phyloP scores from a whole-genome alignment of 768 basidiomycete genomes.

The Daedalea quercina region DNA sequence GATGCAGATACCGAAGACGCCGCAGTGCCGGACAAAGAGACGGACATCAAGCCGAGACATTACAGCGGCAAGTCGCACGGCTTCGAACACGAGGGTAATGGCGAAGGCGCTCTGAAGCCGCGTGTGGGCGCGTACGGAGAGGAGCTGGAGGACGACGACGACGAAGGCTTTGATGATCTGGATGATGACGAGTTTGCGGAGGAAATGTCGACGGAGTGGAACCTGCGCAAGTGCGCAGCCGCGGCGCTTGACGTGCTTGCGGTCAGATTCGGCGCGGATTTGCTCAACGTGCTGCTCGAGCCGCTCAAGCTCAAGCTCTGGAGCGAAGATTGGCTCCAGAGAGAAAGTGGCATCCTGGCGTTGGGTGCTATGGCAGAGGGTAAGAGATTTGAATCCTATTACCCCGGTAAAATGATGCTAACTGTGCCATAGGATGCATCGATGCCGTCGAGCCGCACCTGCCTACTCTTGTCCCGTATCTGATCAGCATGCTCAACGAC shows the following conservation, averaged over 20 bases:
- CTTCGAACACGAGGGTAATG: slow-evolving; percentile 61
- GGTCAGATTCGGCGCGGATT: slow-evolving; percentile 84
- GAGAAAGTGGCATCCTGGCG: slow-evolving; percentile 94
- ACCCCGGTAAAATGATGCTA: neutral
- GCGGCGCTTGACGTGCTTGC: slow-evolving; percentile 96
- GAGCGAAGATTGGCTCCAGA: slow-evolving; percentile 87
- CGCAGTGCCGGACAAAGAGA: slow-evolving; percentile 85
- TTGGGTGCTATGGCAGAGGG: slow-evolving; percentile 99
- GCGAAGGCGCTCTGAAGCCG: slow-evolving; percentile 26
- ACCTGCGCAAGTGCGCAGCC: slow-evolving; percentile 95
- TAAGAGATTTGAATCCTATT: slow-evolving; percentile 29
- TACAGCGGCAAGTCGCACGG: slow-evolving; percentile 84
- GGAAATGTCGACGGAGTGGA: slow-evolving; percentile 98
- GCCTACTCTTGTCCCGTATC: slow-evolving; percentile 86
- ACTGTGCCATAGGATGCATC: slow-evolving; percentile 69
- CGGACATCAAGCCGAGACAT: slow-evolving; percentile 94
- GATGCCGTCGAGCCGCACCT: slow-evolving; percentile 93
- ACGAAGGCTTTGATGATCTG: slow-evolving; percentile 69
- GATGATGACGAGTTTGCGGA: slow-evolving; percentile 93
- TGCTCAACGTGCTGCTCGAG: slow-evolving; percentile 82
- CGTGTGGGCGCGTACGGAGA: slow-evolving; percentile 64
- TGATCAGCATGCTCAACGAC: slow-evolving; percentile 86
- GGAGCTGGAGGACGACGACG: slow-evolving; percentile 78
- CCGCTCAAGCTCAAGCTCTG: slow-evolving; percentile 92
- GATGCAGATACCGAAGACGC: slow-evolving; percentile 90